Conservation (phyloP, 345 rosid genomes). For the Leavenworthia alabamica region DNA sequence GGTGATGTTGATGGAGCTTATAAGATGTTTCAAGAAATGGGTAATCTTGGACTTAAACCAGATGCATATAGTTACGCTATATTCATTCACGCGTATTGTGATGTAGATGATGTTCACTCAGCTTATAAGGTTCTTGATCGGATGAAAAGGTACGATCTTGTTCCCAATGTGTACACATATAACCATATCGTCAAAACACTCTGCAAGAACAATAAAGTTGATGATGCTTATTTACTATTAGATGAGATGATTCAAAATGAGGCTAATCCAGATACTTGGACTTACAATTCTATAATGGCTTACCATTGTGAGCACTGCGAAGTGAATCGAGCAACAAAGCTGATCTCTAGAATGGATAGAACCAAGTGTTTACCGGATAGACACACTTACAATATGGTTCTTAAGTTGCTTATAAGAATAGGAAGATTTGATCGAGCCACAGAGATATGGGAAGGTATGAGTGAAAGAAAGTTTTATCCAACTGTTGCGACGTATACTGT, state of each 20-base stretch:
- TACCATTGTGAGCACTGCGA: conserved; percentile 73
- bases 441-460: conserved; percentile 76
- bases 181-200: conserved; percentile 64
- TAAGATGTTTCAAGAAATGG: conserved; percentile 52
- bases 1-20: conserved; percentile 60
- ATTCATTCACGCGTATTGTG: conserved; percentile 65
- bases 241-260: conserved; percentile 59
- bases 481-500: conserved; percentile 71
- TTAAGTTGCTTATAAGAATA: conserved; percentile 55
- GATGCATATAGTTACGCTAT: conserved; percentile 61
- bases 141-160: conserved; percentile 55
- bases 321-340: conserved; percentile 56
- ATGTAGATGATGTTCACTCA: conserved; percentile 49
- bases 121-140: conserved; percentile 70
- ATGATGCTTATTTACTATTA: conserved; percentile 64
- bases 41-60: conserved; percentile 42
- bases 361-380: conserved; percentile 48
- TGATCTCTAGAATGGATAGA: conserved; percentile 61
- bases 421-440: conserved; percentile 72
- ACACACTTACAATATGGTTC: conserved; percentile 77
- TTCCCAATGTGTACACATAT: conserved; percentile 72
- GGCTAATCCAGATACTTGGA: conserved; percentile 62
- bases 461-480: conserved; percentile 56
- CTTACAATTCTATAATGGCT: conserved; percentile 69
- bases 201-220: conserved; percentile 57